Evolutionary conservation across 179 eudicot species (phyloP).

Genomic region (Silene coronaria): DNA sequence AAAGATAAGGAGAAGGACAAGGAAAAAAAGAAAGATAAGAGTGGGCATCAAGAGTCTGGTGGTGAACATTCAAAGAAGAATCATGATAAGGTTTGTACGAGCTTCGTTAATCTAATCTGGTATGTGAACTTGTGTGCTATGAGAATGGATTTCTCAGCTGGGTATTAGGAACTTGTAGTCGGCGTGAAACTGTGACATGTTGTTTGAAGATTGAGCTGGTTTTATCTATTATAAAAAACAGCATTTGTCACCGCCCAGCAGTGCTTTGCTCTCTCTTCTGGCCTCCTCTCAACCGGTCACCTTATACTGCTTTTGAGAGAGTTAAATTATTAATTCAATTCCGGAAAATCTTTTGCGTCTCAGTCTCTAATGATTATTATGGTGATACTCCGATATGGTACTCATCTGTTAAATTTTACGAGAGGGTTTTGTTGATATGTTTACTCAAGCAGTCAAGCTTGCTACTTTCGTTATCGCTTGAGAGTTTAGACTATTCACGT

Average conservation of each 20-base stretch:
- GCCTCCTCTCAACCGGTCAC: not conserved
- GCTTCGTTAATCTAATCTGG: not conserved
- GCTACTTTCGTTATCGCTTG: not conserved
- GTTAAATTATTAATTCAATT: not conserved
- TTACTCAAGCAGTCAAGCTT: not conserved
- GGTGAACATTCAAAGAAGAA: conserved; percentile 69
- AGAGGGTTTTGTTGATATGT: conserved; percentile 9
- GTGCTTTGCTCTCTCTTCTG: not conserved
- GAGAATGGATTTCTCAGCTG: not conserved
- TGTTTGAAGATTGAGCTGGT: not conserved
- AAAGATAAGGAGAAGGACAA: conserved; percentile 92
- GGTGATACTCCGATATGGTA: not conserved
- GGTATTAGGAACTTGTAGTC: not conserved
- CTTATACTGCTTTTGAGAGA: not conserved
- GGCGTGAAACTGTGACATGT: conserved; percentile 5
- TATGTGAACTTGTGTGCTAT: not conserved
- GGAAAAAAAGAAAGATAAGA: conserved; percentile 78
- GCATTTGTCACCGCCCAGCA: not conserved
- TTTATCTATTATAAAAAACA: not conserved
- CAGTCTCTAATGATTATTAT: not conserved
- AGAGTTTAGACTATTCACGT: not conserved
- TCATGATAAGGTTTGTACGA: conserved; percentile 72
- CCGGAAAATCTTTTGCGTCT: not conserved
- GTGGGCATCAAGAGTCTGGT: conserved; percentile 61
- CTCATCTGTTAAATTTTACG: not conserved